These are phyloP conservation scores for Conidiobolus incongruus DNA, from an alignment of 371 early-diverging fungal species.

Conservation along the genomic window DNA sequence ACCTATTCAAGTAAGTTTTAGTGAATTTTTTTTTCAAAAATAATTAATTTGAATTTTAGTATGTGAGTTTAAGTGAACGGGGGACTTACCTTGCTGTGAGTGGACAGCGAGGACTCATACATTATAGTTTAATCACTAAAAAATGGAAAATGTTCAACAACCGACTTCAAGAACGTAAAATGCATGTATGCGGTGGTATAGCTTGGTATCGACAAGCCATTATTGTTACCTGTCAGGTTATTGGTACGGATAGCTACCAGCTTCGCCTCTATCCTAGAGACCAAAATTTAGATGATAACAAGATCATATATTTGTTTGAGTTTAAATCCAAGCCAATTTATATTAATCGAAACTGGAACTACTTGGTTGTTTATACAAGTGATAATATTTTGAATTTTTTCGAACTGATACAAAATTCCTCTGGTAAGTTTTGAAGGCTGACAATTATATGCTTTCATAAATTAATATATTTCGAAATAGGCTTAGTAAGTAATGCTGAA, in stretches of 20 bases:
- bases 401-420: constrained; percentile 11
- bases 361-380: constrained; percentile 35
- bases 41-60: constrained; percentile 9
- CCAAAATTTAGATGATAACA: constrained; percentile 36
- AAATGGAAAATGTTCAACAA: constrained; percentile 71
- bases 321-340: constrained; percentile 16
- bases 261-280: constrained; percentile 56
- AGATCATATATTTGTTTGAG: constrained; percentile 26
- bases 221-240: constrained; percentile 31
- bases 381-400: constrained; percentile 39
- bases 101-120: constrained; percentile 50
- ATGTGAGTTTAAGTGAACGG: constrained; percentile 30
- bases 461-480: not conserved
- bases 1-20: constrained; percentile 2
- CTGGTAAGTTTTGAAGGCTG: constrained; percentile 6
- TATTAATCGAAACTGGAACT: constrained; percentile 26
- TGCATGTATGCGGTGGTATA: constrained; percentile 44
- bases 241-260: constrained; percentile 22
- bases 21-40: not conserved
- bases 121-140: constrained; percentile 38
- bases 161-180: constrained; percentile 40
- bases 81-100: constrained; percentile 54
- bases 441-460: not conserved
- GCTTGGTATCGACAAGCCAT: constrained; percentile 54
- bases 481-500: constrained; percentile 12